Evolutionary conservation across 148 eudicot species (phyloP), one percentile per base, ranked within the genome.

Genomic region (Persicaria maculosa): DNA sequence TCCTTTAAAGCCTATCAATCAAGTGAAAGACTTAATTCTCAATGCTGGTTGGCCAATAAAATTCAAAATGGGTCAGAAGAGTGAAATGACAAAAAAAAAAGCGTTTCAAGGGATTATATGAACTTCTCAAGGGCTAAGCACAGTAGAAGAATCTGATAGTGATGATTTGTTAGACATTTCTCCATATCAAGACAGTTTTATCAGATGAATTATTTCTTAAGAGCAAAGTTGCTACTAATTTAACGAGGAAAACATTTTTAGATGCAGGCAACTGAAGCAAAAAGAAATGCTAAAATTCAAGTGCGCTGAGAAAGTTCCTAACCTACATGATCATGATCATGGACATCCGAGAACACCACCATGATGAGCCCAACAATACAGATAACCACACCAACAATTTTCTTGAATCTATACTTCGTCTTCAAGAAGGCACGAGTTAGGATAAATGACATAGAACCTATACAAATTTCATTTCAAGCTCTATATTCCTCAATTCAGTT

Each of bases 401-500:
- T 92, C 80, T 74, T 84, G 83, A 70, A 84, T 77, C 78, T 86
- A 75, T 92, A 92, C 79, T 88, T 90, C 19, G 97, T 92, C 85
- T 90, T 90, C 85, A 92, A 84, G 75, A 92, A 92, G 71, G 85
- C 54, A 88, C 97, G 88, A 20, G 97, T 92, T 52, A 92, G 85
- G 54, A 92, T 54, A n/a, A 48, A 92, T 83, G 64, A 92, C 97
- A 55, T 85, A 88, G 1, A n/a, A n/a, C n/a, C n/a, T n/a, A n/a
- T n/a, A n/a, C n/a, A n/a, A n/a, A n/a, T n/a, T n/a, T n/a, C n/a
- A n/a, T n/a, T n/a, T n/a, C n/a, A n/a, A n/a, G n/a, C n/a, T n/a
- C n/a, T n/a, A n/a, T n/a, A n/a, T n/a, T n/a, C n/a, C n/a, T n/a
- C n/a, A n/a, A n/a, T n/a, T n/a, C n/a, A n/a, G n/a, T n/a, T n/a